phyloP scores from a whole-genome alignment of 306 rosid species.

The Vigna nakashimae region DNA sequence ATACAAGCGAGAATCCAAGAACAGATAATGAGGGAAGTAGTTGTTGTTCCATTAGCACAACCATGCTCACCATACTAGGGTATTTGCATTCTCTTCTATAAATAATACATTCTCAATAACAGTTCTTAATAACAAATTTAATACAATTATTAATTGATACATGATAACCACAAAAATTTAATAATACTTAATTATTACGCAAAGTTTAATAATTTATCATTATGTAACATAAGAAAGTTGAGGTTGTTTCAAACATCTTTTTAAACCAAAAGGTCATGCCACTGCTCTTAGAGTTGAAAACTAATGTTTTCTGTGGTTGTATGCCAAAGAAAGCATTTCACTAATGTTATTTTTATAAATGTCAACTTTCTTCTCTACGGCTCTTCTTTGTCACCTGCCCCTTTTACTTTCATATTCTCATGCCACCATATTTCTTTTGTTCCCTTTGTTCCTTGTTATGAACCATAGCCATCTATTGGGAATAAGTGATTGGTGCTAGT shows the following conservation, averaged over 20 bases:
- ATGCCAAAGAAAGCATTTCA: not conserved
- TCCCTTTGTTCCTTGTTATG: not conserved
- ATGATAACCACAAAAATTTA: no score
- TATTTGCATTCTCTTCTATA: no score
- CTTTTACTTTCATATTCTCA: not conserved
- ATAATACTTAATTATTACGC: no score
- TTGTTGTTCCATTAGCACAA: no score
- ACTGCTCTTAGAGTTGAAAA: not conserved
- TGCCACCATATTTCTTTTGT: not conserved
- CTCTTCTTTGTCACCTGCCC: not conserved
- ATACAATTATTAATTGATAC: no score
- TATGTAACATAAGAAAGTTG: not conserved
- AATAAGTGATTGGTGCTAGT: not conserved
- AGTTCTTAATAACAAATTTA: no score
- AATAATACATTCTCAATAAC: no score
- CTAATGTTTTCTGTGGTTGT: not conserved
- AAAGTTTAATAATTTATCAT: no score
- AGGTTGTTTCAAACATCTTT: not conserved
- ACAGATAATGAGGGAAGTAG: no score
- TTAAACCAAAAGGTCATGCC: not conserved
- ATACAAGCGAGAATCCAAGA: no score
- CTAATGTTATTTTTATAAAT: not conserved
- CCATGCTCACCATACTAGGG: no score
- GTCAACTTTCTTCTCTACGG: not conserved
- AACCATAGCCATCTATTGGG: not conserved